phyloP scores from a whole-genome alignment of 306 rosid genomes.

The Cucurbita ficifolia region DNA sequence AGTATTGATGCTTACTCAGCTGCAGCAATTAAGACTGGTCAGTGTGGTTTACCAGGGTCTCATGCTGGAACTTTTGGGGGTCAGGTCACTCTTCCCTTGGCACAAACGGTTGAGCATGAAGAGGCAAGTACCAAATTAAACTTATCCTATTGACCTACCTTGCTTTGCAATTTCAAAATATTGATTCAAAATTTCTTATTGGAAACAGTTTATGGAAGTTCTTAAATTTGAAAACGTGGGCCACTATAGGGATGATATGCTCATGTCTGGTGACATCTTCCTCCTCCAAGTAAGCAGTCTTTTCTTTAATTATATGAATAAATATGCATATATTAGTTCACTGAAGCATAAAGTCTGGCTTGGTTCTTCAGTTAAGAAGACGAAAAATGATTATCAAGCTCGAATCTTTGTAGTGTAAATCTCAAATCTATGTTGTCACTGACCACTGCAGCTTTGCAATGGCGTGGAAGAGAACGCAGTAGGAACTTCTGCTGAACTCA shows the following conservation, averaged over 20 bases:
- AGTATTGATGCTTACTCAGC: constrained; percentile 95
- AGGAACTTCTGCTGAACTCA: constrained; percentile 77
- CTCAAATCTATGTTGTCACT: neutral
- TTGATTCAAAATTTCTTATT: constrained; percentile 11
- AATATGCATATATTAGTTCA: neutral
- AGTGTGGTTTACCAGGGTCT: constrained; percentile 58
- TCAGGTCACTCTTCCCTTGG: constrained; percentile 92
- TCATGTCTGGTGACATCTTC: constrained; percentile 77
- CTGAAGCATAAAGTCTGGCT: neutral
- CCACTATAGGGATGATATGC: constrained; percentile 80
- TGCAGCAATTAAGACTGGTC: constrained; percentile 80
- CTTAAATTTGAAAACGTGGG: constrained; percentile 90
- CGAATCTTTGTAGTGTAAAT: neutral
- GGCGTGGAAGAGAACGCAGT: constrained; percentile 84
- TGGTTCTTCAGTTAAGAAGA: neutral
- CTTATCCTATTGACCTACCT: neutral
- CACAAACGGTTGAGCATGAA: constrained; percentile 89
- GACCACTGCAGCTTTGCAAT: constrained; percentile 49
- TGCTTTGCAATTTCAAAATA: neutral
- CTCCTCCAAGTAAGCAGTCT: constrained; percentile 75
- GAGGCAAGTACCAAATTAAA: constrained; percentile 42
- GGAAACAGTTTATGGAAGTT: constrained; percentile 86
- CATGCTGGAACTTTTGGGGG: constrained; percentile 73
- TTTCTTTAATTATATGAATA: neutral
- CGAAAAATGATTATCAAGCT: neutral